Evolutionary conservation across 257 asterid genomes (phyloP).

Genomic region (Capsicum baccatum): DNA sequence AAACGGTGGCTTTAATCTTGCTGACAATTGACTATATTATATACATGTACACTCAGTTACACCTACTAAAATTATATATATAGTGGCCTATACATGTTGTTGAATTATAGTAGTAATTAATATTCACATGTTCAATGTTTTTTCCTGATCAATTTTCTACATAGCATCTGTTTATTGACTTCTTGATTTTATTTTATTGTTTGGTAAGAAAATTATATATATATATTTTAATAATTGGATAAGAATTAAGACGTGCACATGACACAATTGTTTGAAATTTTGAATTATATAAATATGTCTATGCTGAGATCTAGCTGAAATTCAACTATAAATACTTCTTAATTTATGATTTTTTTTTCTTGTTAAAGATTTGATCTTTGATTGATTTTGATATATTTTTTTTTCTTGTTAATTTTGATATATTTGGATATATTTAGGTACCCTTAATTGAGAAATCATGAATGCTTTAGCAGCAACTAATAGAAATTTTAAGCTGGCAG

Average conservation of each 20-base stretch:
- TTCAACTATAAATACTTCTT: neutral
- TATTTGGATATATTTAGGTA: neutral
- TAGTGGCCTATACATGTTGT: neutral
- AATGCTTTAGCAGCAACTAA: conserved; percentile 94
- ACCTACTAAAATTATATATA: neutral
- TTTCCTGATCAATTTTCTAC: neutral
- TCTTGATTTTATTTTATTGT: neutral
- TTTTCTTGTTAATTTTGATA: neutral
- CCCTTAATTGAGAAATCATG: conserved; percentile 48
- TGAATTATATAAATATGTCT: neutral
- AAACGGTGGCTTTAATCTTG: neutral
- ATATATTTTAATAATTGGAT: neutral
- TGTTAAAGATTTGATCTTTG: neutral
- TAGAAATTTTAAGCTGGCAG: conserved; percentile 88
- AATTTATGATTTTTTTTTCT: neutral
- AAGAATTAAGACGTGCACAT: conserved; percentile 6
- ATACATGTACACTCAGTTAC: no score
- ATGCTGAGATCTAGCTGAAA: neutral
- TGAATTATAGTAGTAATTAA: neutral
- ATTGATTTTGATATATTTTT: neutral
- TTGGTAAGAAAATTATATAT: neutral
- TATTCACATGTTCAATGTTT: neutral
- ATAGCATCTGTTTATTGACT: neutral
- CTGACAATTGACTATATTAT: neutral
- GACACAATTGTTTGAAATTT: neutral